Base-by-base conservation (phyloP, 1,284 basidiomycete species). In the Pseudozyma tsukubaensis region DNA sequence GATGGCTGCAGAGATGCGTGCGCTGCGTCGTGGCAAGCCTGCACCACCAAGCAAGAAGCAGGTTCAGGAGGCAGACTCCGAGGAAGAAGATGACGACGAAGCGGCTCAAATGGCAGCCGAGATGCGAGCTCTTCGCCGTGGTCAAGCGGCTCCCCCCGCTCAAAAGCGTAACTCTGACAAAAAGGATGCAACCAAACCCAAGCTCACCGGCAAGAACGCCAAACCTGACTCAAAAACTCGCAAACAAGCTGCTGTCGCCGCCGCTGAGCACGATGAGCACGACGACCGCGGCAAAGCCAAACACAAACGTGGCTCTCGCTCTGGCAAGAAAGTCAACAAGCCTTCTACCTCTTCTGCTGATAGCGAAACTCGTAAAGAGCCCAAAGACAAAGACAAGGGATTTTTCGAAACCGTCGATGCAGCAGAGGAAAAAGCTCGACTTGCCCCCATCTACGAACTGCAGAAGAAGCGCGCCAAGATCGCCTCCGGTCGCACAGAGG, bases 381-480 rank as follows among this genome's bases (percentile, higher is more conserved):
- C 24, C 21, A 43, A 36, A 39, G 58, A 58, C 7, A 49, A 49
- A 16, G 39, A 12, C 34, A 14, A 42, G 9, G 49, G 53, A 1
- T 72, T 72, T 45, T 73, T 73, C 54, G 71, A 73, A 52, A 14
- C 43, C n/a, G 71, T 73, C 39, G 71, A 73, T 53, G 60, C 39
- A 12, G 61, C 58, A n/a, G 52, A 45, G 2, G 71, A 73, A 37
- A 61, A 55, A 43, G 54, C 47, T 1, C 71, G 71, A 3, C 58
- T 73, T 8, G 64, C 71, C 11, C 65, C 65, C 12, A 64, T 73
- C 51, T 60, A 73, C 71, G 65, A 73, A 45, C 50, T 59, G 9
- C 50, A 51, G 18, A 73, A 68, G 37, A 51, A 68, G 37, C 57
- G 47, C 7, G 65, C 65, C 50, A 64, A 69, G 65, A 73, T 73